Conservation (phyloP, 2,329 filamentous ascomycete species). For the Ceratocystis alfenasii region DNA sequence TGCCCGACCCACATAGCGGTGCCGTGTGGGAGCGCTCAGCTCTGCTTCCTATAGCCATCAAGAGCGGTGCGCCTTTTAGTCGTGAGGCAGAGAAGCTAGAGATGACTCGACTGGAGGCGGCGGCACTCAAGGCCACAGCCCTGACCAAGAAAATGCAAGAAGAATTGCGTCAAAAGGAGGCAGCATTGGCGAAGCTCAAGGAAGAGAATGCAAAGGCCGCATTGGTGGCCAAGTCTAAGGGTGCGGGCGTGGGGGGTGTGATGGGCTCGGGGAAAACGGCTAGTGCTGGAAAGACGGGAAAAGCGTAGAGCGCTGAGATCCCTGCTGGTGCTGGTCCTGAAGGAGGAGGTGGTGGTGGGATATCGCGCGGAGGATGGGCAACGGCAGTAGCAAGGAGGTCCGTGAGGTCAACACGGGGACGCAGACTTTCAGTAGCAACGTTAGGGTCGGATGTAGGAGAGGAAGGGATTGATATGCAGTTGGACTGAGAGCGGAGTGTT, state of each 20-base stretch:
- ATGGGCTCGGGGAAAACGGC: not conserved
- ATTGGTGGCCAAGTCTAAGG: constrained; percentile 25
- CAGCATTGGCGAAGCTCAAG: constrained; percentile 48
- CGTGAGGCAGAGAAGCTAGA: constrained; percentile 55
- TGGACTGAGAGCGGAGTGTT: not conserved
- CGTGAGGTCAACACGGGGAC: constrained; percentile 14
- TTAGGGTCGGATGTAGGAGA: constrained; percentile 8
- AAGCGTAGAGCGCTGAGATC: constrained; percentile 17
- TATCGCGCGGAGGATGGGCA: not conserved
- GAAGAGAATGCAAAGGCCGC: constrained; percentile 42
- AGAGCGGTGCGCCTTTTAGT: constrained; percentile 61
- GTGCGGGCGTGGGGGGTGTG: constrained; percentile 21
- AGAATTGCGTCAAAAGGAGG: constrained; percentile 53
- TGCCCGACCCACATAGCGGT: constrained; percentile 33
- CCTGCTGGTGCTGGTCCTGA: not conserved
- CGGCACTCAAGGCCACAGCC: constrained; percentile 50
- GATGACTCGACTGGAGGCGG: constrained; percentile 49
- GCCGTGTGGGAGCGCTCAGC: constrained; percentile 56
- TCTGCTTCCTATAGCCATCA: constrained; percentile 57
- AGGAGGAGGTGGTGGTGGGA: not conserved
- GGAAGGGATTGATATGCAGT: not conserved
- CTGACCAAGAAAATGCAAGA: constrained; percentile 48
- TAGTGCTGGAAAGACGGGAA: constrained; percentile 1
- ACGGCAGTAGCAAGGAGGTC: constrained; percentile 10
- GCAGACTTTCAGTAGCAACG: constrained; percentile 8